Evolutionary conservation across 768 basidiomycete species (phyloP).

Genomic region (Tubosaeta brunneosetosa): DNA sequence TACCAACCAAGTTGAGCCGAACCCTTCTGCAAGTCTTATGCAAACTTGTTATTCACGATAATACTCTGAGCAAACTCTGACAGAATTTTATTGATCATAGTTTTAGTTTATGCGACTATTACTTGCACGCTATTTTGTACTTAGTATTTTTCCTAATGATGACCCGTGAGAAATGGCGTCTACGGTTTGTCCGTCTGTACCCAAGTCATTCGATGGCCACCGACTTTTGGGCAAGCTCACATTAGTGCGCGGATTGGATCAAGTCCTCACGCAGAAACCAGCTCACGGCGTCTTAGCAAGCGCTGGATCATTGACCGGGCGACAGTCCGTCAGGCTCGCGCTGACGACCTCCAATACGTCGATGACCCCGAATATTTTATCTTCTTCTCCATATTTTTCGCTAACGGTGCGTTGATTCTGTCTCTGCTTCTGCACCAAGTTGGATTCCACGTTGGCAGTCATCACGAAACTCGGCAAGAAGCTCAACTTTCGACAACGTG

Average conservation of each 20-base stretch:
- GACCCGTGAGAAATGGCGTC: background rate
- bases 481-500: slow-evolving; percentile 78
- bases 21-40: slow-evolving; percentile 23
- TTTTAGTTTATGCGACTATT: no score
- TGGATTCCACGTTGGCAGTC: slow-evolving; percentile 39
- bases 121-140: no score
- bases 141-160: background rate
- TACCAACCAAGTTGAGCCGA: slow-evolving; percentile 23
- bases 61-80: slow-evolving; percentile 16
- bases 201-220: slow-evolving; percentile 63
- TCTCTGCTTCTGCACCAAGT: background rate
- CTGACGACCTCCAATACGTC: slow-evolving; percentile 74
- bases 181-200: background rate
- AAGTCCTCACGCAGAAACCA: slow-evolving; percentile 6
- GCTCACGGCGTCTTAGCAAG: slow-evolving; percentile 51
- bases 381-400: slow-evolving; percentile 85
- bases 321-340: slow-evolving; percentile 66
- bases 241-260: slow-evolving; percentile 53
- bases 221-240: slow-evolving; percentile 90
- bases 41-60: background rate
- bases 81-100: no score
- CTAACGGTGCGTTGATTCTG: slow-evolving; percentile 51
- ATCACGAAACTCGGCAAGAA: slow-evolving; percentile 86
- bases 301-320: slow-evolving; percentile 88
- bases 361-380: slow-evolving; percentile 73